Evolutionary conservation across 306 rosid species (phyloP), one percentile per base, ranked within the genome.

Genomic region (Vicia faba): DNA sequence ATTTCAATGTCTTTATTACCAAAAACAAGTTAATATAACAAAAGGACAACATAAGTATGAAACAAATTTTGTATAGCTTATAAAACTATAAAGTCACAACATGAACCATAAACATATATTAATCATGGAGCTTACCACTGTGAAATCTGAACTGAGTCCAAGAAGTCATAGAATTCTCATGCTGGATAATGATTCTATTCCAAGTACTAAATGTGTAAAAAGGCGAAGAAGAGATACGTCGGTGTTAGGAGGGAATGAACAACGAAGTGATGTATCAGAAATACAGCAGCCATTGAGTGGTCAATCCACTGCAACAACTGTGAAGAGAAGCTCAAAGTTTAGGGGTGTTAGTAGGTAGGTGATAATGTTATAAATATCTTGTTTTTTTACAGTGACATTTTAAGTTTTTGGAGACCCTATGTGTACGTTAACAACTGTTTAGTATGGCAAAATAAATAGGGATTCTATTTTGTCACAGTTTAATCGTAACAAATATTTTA

Each of bases 311-410:
- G 61, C 39, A 55, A 73, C 74, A 51, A 83, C 91, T 12, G 87
- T 72, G 29, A 89, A 89, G 81, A 86, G 96, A 76, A 92, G 96
- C 36, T 92, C 96, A 8, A 89, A 76, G 65, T 92, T 82, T 61
- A 82, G 96, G 0, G 93, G 98, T 31, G 96, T 89, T 60, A 92
- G 98, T 84, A 79, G 84, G 92, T 74, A 60, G 48, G 79, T 36
- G 44, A 14, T 73, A 11, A 49, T 49, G 28, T 51, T 26, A 16
- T 49, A 31, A 68, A 39, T 66, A 63, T 26, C 8, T 11, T 13
- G 6, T 16, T 18, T 48, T 16, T 49, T 7, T 1, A 31, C 36
- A 31, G 8, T 1, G 5, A 28, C 5, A 4, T 4, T 6, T 7
- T 33, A 33, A 1, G 0, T 33, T 33, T 33, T 33, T 33, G 9